Evolutionary conservation across 257 asterid species (phyloP).

Genomic region (Solanum pimpinellifolium): DNA sequence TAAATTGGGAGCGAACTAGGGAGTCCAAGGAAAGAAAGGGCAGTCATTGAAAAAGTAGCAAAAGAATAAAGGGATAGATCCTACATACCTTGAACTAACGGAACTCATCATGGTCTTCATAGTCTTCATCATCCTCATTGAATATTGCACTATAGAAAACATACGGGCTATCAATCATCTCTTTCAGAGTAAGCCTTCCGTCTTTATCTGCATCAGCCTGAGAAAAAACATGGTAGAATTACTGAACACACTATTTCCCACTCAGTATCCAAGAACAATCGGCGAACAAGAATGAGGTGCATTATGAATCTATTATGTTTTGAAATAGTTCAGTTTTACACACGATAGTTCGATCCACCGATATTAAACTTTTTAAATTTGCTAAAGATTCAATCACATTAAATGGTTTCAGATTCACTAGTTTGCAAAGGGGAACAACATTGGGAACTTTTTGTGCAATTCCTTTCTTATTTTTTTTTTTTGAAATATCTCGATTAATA

Average conservation of each 20-base stretch:
- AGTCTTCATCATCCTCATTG: conserved; percentile 70
- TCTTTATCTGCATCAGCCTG: conserved; percentile 94
- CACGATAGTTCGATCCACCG: background rate
- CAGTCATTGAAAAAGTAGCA: background rate
- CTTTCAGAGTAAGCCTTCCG: conserved; percentile 63
- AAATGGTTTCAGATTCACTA: background rate
- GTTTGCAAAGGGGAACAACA: background rate
- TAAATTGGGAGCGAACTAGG: background rate
- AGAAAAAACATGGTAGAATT: background rate
- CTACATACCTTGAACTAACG: conserved; percentile 30
- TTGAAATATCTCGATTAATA: background rate
- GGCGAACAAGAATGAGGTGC: background rate
- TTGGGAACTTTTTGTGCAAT: background rate
- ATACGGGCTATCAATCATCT: conserved; percentile 85
- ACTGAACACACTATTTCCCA: background rate
- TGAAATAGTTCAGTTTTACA: background rate
- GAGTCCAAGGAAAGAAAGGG: background rate
- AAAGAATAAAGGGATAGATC: background rate
- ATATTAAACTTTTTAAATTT: background rate
- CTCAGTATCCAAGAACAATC: background rate
- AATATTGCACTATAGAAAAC: conserved; percentile 86
- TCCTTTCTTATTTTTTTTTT: background rate
- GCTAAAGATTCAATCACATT: background rate
- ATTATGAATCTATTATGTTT: background rate
- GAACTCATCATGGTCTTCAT: conserved; percentile 71